Base-by-base conservation (phyloP, 768 basidiomycete species). In the Phlebiopsis flavidoalba region DNA sequence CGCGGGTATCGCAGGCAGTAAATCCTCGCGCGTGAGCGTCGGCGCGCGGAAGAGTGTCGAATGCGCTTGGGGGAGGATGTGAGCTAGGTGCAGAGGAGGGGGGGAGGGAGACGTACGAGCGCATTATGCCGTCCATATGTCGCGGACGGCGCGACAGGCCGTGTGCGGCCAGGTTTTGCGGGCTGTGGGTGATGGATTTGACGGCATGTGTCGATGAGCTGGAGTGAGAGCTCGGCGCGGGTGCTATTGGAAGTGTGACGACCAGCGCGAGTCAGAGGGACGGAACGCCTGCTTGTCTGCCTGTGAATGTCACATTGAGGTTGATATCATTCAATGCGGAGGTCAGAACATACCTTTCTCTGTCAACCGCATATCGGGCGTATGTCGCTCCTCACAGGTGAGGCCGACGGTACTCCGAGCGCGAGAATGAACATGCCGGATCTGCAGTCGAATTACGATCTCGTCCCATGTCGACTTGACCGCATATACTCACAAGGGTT, bases 361-460 rank as follows among this genome's bases (percentile, higher is more conserved):
- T 0, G 94, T 95, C 60, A 96, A 74, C 50, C 94, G 80, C 55
- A 86, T 52, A 73, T 96, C 94, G 2, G n/a, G 94, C 94, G 64
- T 96, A n/a, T 96, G 72, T 96, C 94, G 55, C 89, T 87, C 54
- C 94, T 80, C 47, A 95, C 81, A 0, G n/a, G 87, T 87, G 84
- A 96, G 87, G n/a, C n/a, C n/a, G n/a, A 22, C 94, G 85, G 69
- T 93, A 96, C 67, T 96, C 94, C 15, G 90, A 92, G 40, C 94
- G 81, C 15, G 90, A 89, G n/a, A 0, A 94, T 95, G 72, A 96
- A 95, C 91, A 95, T 95, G n/a, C 26, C 93, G 89, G 66, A n/a
- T 95, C 92, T 94, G 67, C 47, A 46, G 5, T 5, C 47, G 21
- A 26, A 21, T 51, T 7, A 48, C n/a, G 57, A 14, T 14, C 46